A percentile compares a stretch with the other conserved stretches of the same genome.
Evolutionary conservation across 2,329 filamentous ascomycete species (phyloP).

Genomic region (Cercospora berteroae): DNA sequence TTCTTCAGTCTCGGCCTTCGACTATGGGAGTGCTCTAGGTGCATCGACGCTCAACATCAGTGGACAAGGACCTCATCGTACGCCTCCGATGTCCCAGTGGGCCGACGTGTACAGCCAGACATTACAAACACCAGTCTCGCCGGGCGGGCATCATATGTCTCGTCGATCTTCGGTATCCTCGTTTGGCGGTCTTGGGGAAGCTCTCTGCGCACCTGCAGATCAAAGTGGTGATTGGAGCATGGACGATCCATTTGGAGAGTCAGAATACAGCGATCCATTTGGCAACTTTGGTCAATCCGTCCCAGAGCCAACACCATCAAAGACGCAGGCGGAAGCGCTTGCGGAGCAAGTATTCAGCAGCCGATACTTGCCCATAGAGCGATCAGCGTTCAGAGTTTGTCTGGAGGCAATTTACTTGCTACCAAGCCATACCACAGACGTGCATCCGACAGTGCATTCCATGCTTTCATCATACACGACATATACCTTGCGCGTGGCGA

Average conservation of each 20-base stretch:
- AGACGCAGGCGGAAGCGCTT: slow-evolving; percentile 6
- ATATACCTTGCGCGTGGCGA: slow-evolving; percentile 16
- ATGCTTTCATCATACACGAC: slow-evolving; percentile 14
- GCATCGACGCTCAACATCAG: slow-evolving; percentile 8
- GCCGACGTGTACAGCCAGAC: slow-evolving; percentile 15
- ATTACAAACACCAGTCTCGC: slow-evolving; percentile 17
- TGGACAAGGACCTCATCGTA: slow-evolving; percentile 6
- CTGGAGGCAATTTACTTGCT: slow-evolving; percentile 17
- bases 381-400: slow-evolving; percentile 19
- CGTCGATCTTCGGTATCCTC: slow-evolving; percentile 20
- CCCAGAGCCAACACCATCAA: slow-evolving; percentile 7
- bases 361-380: slow-evolving; percentile 10
- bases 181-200: slow-evolving; percentile 17
- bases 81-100: slow-evolving; percentile 20
- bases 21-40: slow-evolving; percentile 7
- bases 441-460: slow-evolving; percentile 3
- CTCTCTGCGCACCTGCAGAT: slow-evolving; percentile 11
- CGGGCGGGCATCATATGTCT: slow-evolving; percentile 12
- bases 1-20: slow-evolving; percentile 13
- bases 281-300: background rate
- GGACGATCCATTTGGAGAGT: slow-evolving; percentile 10
- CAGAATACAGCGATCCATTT: background rate
- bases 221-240: slow-evolving; percentile 11
- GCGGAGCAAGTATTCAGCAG: slow-evolving; percentile 13
- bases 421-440: background rate